Conservation (phyloP, 2,329 filamentous ascomycete species). For the Clarireedia paspali region DNA sequence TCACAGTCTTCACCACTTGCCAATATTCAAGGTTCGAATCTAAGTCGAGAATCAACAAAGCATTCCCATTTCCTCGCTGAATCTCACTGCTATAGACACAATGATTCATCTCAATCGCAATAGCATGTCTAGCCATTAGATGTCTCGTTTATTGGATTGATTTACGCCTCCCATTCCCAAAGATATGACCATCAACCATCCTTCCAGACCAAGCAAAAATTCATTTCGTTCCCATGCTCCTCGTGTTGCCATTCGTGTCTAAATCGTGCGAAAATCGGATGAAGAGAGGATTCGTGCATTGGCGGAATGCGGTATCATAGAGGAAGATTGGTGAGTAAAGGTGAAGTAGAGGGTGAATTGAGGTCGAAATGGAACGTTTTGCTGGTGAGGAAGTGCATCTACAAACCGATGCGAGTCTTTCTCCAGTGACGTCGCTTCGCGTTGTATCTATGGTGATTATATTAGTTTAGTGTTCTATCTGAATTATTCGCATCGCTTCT, state of each 20-base stretch:
- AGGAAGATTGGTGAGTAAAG: slow-evolving; percentile 5
- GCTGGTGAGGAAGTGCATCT: slow-evolving; percentile 47
- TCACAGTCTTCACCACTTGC: background rate
- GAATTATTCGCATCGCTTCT: background rate
- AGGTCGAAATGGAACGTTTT: slow-evolving; percentile 9
- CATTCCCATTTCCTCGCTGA: slow-evolving; percentile 9
- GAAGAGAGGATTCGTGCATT: slow-evolving; percentile 5
- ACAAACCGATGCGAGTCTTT: slow-evolving; percentile 99
- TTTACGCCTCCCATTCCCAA: slow-evolving; percentile 10
- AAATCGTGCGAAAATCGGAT: slow-evolving; percentile 6
- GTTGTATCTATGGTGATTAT: slow-evolving; percentile 71
- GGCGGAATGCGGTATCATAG: slow-evolving; percentile 9
- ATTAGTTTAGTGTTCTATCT: slow-evolving; percentile 6
- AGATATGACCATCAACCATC: slow-evolving; percentile 1
- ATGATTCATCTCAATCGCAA: slow-evolving; percentile 5
- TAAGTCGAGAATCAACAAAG: slow-evolving; percentile 5
- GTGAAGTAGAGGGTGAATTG: slow-evolving; percentile 7
- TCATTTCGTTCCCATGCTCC: slow-evolving; percentile 8
- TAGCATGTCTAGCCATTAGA: slow-evolving; percentile 7
- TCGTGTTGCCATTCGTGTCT: slow-evolving; percentile 6
- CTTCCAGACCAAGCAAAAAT: slow-evolving; percentile 8
- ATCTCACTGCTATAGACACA: slow-evolving; percentile 7
- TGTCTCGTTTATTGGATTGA: background rate
- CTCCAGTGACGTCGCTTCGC: slow-evolving; percentile 99
- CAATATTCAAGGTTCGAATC: background rate